phyloP scores from a whole-genome alignment of 495 filamentous ascomycete species.

The Neurospora tetraspora region DNA sequence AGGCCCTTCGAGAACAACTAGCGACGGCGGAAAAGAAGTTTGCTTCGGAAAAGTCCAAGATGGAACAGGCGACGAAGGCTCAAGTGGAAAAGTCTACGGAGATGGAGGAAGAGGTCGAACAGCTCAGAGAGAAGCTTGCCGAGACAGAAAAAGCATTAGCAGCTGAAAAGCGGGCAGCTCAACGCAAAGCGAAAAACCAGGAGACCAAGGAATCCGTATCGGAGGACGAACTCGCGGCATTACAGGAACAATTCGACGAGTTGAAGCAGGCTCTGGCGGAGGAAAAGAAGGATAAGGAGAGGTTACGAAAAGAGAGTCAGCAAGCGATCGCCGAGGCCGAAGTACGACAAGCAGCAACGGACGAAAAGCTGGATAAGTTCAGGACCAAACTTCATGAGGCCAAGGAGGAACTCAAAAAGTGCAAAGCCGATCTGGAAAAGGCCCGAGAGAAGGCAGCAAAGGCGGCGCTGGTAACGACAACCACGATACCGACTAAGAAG shows the following conservation, averaged over 20 bases:
- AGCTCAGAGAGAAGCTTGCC: conserved; percentile 39
- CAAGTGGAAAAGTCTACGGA: conserved; percentile 17
- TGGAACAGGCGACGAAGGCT: conserved; percentile 20
- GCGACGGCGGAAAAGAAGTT: conserved; percentile 14
- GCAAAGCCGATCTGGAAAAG: conserved; percentile 34
- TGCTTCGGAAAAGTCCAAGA: conserved; percentile 28
- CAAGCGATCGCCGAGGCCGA: conserved; percentile 40
- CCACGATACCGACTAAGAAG: conserved; percentile 25
- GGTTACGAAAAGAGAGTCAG: conserved; percentile 25
- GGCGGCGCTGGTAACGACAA: conserved; percentile 11
- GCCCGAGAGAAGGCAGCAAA: conserved; percentile 19
- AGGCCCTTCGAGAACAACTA: conserved; percentile 19
- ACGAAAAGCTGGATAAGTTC: conserved; percentile 58
- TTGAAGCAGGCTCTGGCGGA: conserved; percentile 29
- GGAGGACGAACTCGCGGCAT: conserved; percentile 24
- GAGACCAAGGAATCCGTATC: conserved; percentile 13
- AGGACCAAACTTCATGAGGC: conserved; percentile 54
- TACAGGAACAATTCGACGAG: conserved; percentile 25
- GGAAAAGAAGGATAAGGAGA: conserved; percentile 33
- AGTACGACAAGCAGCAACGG: conserved; percentile 45
- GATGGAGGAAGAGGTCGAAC: conserved; percentile 27
- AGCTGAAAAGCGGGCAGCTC: conserved; percentile 40
- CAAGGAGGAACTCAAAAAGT: conserved; percentile 60
- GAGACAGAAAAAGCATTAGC: conserved; percentile 33
- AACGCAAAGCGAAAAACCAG: conserved; percentile 40